Conservation (phyloP, 2,329 filamentous ascomycete genomes). For the Beauveria asiatica region DNA sequence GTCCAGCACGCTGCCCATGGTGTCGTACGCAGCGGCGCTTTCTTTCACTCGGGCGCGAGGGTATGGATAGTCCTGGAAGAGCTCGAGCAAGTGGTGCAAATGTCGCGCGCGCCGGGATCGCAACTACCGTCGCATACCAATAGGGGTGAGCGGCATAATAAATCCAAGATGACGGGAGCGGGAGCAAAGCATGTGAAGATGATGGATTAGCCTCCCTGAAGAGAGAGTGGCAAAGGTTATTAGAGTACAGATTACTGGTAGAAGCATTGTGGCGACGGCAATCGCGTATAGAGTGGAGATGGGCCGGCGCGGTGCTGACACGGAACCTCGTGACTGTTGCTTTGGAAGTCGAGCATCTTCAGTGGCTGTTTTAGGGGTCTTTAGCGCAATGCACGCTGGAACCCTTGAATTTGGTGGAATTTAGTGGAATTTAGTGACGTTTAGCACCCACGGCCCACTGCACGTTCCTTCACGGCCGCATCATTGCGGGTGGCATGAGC, state of each 20-base stretch:
- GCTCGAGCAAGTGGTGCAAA: background rate
- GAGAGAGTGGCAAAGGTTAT: background rate
- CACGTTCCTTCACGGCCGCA: background rate
- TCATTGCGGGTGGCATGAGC: background rate
- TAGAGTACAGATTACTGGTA: background rate
- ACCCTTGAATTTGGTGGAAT: background rate
- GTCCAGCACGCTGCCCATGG: conserved; percentile 53
- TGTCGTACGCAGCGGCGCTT: conserved; percentile 11
- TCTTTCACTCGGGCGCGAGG: background rate
- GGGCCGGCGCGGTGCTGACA: conserved; percentile 23
- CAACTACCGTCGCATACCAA: background rate
- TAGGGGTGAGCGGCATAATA: background rate
- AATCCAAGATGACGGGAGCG: too few species aligned
- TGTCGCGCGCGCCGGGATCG: background rate
- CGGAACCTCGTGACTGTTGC: conserved; percentile 31
- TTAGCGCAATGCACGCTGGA: background rate
- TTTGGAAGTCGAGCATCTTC: background rate
- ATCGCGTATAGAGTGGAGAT: conserved; percentile 31
- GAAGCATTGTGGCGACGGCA: conserved; percentile 8
- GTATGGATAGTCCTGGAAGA: background rate
- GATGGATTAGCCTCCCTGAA: too few species aligned
- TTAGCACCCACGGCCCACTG: background rate
- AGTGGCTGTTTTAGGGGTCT: background rate
- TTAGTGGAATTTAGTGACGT: background rate
- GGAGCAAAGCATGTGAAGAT: background rate